Evolutionary conservation across 2,329 filamentous ascomycete species (phyloP), one percentile per base, ranked within the genome.

Genomic region (Ascochyta koolunga): DNA sequence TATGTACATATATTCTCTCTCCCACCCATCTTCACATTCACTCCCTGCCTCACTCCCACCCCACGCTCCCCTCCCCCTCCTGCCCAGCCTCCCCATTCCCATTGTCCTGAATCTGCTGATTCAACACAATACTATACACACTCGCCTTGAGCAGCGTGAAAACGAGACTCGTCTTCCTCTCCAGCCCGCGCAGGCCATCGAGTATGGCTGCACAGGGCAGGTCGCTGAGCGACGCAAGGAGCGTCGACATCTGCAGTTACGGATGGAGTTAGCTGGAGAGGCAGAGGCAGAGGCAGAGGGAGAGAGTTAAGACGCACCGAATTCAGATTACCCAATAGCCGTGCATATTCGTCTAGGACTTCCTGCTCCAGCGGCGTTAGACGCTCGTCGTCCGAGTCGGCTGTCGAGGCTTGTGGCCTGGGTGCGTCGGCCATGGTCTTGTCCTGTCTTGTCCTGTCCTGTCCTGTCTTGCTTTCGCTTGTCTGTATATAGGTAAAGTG

Each of bases 121-220:
- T 93, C 79, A 99, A 76, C 58, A 99, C 93, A 79, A 99, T 99
- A 72, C 90, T 96, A 79, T 99, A 99, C 60, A 99, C 95, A 76
- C 93, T 98, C 16, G 95, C 93, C 80, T 99, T 99, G 72, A 99
- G 83, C 72, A 98, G 78, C 59, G 95, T 99, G 76, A 96, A 98
- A 19, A 97, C 93, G 49, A 96, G 81, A 64, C 91, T 92, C 37
- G 93, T 97, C 81, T 98, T 97, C 66, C 95, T 83, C 80, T 99
- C 95, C 49, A 99, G 81, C 37, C 93, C 88, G 48, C 95, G 83
- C 65, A 99, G 81, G 8, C 90, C 89, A 74, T 99, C 91, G 47
- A 96, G 83, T 52, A 96, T 93, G 62, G 90, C 91, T 6, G 89
- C 88, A 15, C 75, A 77, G 6, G 80, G 27, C 11, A 13, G 27